Evolutionary conservation across 2,329 filamentous ascomycete species (phyloP).

Genomic region (Hymenoscyphus linearis): DNA sequence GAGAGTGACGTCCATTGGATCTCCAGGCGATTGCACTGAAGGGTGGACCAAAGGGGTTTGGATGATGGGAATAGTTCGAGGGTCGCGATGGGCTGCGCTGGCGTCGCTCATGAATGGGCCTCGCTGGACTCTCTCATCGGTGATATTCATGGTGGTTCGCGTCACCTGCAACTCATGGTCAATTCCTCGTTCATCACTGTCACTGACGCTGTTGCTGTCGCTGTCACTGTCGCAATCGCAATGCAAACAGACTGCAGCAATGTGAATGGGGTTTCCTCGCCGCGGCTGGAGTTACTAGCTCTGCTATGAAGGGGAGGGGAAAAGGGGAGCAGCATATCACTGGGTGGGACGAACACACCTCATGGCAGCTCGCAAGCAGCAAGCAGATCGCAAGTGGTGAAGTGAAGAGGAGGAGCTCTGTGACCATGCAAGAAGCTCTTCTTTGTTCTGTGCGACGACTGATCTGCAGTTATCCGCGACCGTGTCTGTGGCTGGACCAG

Average conservation of each 20-base stretch:
- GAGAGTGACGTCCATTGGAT: slow-evolving; percentile 58
- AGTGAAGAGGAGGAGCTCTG: slow-evolving; percentile 10
- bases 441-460: slow-evolving; percentile 23
- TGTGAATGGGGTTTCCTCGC: background rate
- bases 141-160: slow-evolving; percentile 28
- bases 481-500: slow-evolving; percentile 13
- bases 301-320: background rate
- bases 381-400: slow-evolving; percentile 7
- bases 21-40: slow-evolving; percentile 52
- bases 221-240: background rate
- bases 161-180: slow-evolving; percentile 25
- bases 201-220: no score
- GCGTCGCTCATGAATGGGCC: slow-evolving; percentile 24
- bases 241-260: no score
- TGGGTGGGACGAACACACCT: slow-evolving; percentile 21
- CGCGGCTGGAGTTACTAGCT: slow-evolving; percentile 5
- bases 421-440: slow-evolving; percentile 19
- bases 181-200: slow-evolving; percentile 1
- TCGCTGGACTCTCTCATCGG: slow-evolving; percentile 29
- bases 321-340: background rate
- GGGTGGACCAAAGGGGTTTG: slow-evolving; percentile 52
- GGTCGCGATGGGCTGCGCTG: slow-evolving; percentile 21
- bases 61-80: slow-evolving; percentile 50
- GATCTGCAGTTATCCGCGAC: slow-evolving; percentile 27
- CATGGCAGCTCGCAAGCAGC: slow-evolving; percentile 18